Percentiles rank a stretch among this genome's conserved stretches.
Conservation (phyloP, 2,329 filamentous ascomycete genomes). For the Acephala macrosclerotiorum region DNA sequence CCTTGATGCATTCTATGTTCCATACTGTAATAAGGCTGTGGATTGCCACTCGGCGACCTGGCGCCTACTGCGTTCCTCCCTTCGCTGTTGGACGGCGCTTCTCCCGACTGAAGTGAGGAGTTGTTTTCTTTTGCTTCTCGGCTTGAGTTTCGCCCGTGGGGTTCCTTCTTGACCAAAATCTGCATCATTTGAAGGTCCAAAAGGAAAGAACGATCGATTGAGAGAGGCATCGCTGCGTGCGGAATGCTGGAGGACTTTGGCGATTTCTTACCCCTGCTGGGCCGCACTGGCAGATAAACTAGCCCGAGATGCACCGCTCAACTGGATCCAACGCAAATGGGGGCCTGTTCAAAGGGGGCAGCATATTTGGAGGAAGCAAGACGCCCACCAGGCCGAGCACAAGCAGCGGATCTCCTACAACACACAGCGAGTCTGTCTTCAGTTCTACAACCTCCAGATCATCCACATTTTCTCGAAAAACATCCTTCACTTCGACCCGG, state of each 20-base stretch:
- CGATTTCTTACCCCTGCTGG: conserved; percentile 15
- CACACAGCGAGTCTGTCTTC: conserved; percentile 33
- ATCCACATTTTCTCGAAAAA: conserved; percentile 61
- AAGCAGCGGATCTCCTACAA: conserved; percentile 31
- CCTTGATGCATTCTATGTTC: neutral
- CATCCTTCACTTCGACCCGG: conserved; percentile 55
- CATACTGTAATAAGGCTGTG: neutral
- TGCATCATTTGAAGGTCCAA: neutral
- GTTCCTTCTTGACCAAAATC: neutral
- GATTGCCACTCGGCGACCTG: conserved; percentile 1
- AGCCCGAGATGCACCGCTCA: conserved; percentile 24
- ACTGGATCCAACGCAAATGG: conserved; percentile 19
- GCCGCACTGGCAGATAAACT: conserved; percentile 2
- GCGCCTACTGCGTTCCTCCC: conserved; percentile 3
- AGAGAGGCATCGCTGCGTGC: neutral
- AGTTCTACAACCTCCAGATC: conserved; percentile 47
- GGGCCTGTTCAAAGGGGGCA: conserved; percentile 27
- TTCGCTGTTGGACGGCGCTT: conserved; percentile 5
- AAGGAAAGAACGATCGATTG: neutral
- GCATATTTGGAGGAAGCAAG: conserved; percentile 34
- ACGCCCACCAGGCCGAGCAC: conserved; percentile 37
- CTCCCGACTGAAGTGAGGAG: neutral
- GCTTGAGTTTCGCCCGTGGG: neutral
- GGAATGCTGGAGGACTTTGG: conserved; percentile 8
- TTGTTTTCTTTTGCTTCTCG: neutral